phyloP scores from a whole-genome alignment of 768 basidiomycete species.

The Mycena olivaceomarginata region DNA sequence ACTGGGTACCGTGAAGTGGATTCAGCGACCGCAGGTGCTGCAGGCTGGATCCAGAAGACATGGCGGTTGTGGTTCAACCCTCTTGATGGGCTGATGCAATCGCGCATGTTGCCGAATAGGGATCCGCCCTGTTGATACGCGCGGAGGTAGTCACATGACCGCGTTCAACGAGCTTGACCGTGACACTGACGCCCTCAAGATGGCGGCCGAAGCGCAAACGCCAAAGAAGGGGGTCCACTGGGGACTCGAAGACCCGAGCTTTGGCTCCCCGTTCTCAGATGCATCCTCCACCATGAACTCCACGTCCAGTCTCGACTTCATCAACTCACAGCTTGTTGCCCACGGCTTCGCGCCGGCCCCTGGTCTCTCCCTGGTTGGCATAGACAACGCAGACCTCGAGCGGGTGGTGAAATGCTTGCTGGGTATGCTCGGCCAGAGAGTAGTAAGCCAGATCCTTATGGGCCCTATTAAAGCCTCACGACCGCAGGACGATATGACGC shows the following conservation, averaged over 20 bases:
- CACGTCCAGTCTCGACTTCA: constrained; percentile 82
- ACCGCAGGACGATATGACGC: constrained; percentile 79
- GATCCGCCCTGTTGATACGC: background rate
- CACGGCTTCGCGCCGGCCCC: constrained; percentile 84
- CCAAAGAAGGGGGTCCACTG: constrained; percentile 65
- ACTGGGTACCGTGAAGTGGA: constrained; percentile 32
- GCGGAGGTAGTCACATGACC: background rate
- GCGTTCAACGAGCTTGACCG: background rate
- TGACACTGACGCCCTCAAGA: background rate
- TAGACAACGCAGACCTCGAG: constrained; percentile 73
- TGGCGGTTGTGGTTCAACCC: background rate
- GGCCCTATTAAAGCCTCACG: constrained; percentile 4
- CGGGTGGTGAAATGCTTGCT: constrained; percentile 84
- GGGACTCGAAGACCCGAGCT: constrained; percentile 52
- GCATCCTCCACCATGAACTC: constrained; percentile 68
- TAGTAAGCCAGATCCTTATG: constrained; percentile 70
- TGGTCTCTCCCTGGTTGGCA: constrained; percentile 82
- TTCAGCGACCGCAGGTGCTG: constrained; percentile 6
- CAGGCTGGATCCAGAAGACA: constrained; percentile 35
- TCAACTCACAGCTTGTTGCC: constrained; percentile 88
- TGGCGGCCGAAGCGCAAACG: constrained; percentile 40
- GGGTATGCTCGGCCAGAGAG: constrained; percentile 83
- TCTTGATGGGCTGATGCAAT: too few relatives aligned
- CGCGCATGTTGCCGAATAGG: too few relatives aligned
- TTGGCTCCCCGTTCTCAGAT: constrained; percentile 66